phyloP scores from a whole-genome alignment of 1,284 basidiomycete species.

The Chiua sp. region DNA sequence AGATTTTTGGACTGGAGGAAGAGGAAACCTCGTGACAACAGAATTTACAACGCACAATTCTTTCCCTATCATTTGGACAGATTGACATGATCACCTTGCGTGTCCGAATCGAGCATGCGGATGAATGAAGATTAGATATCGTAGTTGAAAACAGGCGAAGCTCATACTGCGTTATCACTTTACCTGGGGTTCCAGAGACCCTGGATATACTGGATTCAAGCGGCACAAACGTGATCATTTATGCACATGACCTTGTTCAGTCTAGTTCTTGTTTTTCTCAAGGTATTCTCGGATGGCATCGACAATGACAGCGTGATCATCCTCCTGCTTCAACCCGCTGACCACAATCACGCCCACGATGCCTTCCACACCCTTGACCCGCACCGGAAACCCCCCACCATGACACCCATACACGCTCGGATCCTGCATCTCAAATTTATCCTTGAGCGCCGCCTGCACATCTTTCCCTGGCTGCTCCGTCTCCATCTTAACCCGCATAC shows the following conservation, averaged over 20 bases:
- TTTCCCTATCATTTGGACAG: no score
- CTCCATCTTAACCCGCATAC: constrained; percentile 19
- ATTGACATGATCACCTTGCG: no score
- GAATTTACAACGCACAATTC: no score
- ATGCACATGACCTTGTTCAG: no score
- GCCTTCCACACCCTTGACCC: constrained; percentile 40
- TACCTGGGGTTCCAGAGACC: no score
- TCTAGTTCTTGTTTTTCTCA: not conserved
- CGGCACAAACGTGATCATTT: no score
- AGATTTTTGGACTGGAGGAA: constrained; percentile 75
- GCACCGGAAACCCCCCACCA: constrained; percentile 42
- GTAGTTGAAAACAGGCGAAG: no score
- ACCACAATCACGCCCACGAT: constrained; percentile 42
- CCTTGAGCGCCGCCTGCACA: not conserved
- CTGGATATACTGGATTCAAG: no score
- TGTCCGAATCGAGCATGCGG: no score
- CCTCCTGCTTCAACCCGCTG: constrained; percentile 38
- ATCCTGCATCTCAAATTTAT: constrained; percentile 21
- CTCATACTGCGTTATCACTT: no score
- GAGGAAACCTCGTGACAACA: no score
- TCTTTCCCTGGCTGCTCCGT: not conserved
- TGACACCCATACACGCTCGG: constrained; percentile 36
- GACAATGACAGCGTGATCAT: constrained; percentile 41
- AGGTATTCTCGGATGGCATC: constrained; percentile 39
- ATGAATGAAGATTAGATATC: no score